Evolutionary conservation across 345 rosid genomes (phyloP).

Genomic region (Microcos paniculata): DNA sequence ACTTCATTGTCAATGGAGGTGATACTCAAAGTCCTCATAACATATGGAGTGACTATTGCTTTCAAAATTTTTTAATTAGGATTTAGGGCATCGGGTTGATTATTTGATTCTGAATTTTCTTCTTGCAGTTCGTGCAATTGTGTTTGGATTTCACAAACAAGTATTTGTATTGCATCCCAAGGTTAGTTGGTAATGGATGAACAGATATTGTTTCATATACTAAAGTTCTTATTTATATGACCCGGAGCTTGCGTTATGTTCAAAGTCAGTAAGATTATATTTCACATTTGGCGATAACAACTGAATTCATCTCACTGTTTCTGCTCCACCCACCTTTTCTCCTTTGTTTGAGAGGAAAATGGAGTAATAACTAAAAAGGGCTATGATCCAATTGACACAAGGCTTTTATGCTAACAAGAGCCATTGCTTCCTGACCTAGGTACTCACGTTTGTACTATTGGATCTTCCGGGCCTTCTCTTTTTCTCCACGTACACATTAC

Average conservation of each 20-base stretch:
- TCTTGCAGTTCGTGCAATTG: conserved; percentile 79
- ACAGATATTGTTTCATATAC: not conserved
- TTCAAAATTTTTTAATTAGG: not conserved
- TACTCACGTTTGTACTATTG: conserved; percentile 57
- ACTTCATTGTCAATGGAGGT: conserved; percentile 99
- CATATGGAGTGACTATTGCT: not conserved
- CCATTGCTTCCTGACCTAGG: conserved; percentile 47
- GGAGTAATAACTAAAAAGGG: not conserved
- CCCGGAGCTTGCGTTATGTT: not conserved
- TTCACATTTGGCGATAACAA: not conserved
- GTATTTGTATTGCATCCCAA: conserved; percentile 80
- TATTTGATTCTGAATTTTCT: not conserved
- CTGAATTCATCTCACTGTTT: not conserved
- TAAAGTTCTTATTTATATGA: not conserved
- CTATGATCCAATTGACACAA: not conserved
- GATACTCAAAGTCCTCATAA: conserved; percentile 10
- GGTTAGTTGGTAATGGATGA: conserved; percentile 46
- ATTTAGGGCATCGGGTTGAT: not conserved
- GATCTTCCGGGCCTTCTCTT: conserved; percentile 90
- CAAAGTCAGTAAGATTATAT: not conserved
- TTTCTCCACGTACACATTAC: conserved; percentile 90
- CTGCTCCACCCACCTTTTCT: not conserved
- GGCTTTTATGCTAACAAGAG: conserved; percentile 12
- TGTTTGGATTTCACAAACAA: conserved; percentile 88
- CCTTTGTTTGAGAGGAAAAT: not conserved